Evolutionary conservation across 805 yeast genomes (phyloP), one percentile per base, ranked within the genome.

Genomic region (Cyberlindnera euphorbiae): DNA sequence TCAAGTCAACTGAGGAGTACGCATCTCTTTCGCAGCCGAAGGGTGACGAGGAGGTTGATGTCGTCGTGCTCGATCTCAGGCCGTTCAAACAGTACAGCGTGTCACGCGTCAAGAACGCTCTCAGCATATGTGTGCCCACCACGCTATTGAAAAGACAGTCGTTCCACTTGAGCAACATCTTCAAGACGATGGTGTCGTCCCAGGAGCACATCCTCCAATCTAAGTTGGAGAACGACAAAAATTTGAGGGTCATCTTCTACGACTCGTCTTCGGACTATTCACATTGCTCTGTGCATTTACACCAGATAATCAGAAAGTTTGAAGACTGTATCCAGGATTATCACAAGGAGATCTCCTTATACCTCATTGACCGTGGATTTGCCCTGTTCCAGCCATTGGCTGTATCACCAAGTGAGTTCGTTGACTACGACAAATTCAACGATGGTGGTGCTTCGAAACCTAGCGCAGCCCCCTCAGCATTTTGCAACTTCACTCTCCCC

Each of bases 51-150:
- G 54, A 51, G 15, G 36, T 41, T 5, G 54, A 51, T 15, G 35
- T 39, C 5, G 34, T 52, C 3, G 32, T 47, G 2, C 40, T 53
- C 3, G 97, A 90, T 55, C 75, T 83, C 15, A 64, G 97, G 41
- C 86, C 97, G 0, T 86, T 80, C 56, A 79, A 83, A 26, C 89
- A 84, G 41, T 86, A 67, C 56, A 69, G 78, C 26, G 72, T 69
- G 39, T 59, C 73, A 5, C 84, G 82, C 42, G 59, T 90, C 8
- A 48, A 49, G 5, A 66, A 71, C 26, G 75, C 97, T 0, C 62
- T 85, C 28, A 86, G 85, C 54, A 71, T 90, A 18, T 85, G 95
- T 55, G 66, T 89, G 9, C 97, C 97, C 1, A 82, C 96, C 12
- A 90, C 97, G 1, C 65, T 90, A 22, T 62, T 90, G 45, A 84